Conservation (phyloP, 805 yeast species). For the Metschnikowia aberdeeniae region DNA sequence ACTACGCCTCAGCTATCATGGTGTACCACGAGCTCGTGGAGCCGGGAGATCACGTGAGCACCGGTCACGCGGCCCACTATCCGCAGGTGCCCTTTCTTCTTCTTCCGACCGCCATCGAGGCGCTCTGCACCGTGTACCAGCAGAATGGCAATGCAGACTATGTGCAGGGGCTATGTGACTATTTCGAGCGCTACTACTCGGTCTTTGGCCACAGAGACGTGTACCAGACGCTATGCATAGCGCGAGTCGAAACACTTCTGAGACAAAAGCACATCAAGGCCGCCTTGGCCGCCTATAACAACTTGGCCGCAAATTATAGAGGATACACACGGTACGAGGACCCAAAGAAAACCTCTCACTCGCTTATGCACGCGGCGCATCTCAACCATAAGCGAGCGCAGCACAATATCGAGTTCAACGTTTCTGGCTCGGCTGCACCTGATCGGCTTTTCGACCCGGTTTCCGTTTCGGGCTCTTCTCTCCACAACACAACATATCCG, state of each 20-base stretch:
- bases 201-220: slow-evolving; percentile 25
- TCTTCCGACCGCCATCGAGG: slow-evolving; percentile 23
- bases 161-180: slow-evolving; percentile 28
- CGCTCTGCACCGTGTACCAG: slow-evolving; percentile 27
- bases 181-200: slow-evolving; percentile 38
- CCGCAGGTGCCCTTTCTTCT: slow-evolving; percentile 31
- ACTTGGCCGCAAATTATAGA: slow-evolving; percentile 16
- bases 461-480: slow-evolving; percentile 22
- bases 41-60: slow-evolving; percentile 13
- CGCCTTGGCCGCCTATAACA: slow-evolving; percentile 24
- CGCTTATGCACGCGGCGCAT: slow-evolving; percentile 11
- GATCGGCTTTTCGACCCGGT: not conserved
- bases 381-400: slow-evolving; percentile 12
- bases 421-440: not conserved
- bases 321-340: slow-evolving; percentile 16
- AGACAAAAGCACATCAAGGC: slow-evolving; percentile 17
- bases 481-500: slow-evolving; percentile 16
- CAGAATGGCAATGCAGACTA: slow-evolving; percentile 23
- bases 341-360: slow-evolving; percentile 7
- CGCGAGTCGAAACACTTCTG: slow-evolving; percentile 31
- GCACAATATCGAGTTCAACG: slow-evolving; percentile 17
- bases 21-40: slow-evolving; percentile 36
- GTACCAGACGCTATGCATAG: slow-evolving; percentile 26
- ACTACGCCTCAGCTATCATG: slow-evolving; percentile 30
- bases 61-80: slow-evolving; percentile 14